Conservation (phyloP, 805 yeast species). For the Candida corydali region DNA sequence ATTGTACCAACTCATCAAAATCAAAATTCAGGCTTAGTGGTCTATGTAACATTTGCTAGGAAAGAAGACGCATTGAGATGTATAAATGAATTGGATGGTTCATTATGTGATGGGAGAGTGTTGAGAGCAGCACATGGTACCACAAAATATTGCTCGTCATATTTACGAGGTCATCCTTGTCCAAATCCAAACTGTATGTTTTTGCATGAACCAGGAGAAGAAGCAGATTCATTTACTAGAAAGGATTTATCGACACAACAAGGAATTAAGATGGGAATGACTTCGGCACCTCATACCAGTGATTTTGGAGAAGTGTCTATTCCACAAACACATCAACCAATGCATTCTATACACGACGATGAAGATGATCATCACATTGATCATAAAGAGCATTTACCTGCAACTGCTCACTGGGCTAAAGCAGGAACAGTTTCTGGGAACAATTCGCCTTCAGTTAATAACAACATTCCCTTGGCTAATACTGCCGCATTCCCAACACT, state of each 20-base stretch:
- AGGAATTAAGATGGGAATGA: constrained; percentile 54
- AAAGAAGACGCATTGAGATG: constrained; percentile 96
- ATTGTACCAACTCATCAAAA: constrained; percentile 29
- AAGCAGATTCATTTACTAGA: constrained; percentile 93
- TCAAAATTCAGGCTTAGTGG: constrained; percentile 82
- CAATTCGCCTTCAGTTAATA: constrained; percentile 33
- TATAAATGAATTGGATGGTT: constrained; percentile 88
- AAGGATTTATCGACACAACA: constrained; percentile 79
- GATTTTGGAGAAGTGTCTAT: constrained; percentile 5
- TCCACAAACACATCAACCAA: constrained; percentile 2
- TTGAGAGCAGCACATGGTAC: constrained; percentile 97
- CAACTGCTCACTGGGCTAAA: constrained; percentile 64
- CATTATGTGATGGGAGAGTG: constrained; percentile 84
- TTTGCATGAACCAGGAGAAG: constrained; percentile 98
- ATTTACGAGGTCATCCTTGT: constrained; percentile 90
- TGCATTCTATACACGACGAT: constrained; percentile 14
- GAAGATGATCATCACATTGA: constrained; percentile 13
- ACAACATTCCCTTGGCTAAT: constrained; percentile 37
- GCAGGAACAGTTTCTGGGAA: constrained; percentile 16
- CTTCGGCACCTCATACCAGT: constrained; percentile 5
- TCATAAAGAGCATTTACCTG: constrained; percentile 49
- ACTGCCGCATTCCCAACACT: constrained; percentile 58
- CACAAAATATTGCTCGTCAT: constrained; percentile 96
- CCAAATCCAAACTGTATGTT: constrained; percentile 99
- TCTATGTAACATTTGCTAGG: constrained; percentile 86